Conservation (phyloP, 257 asterid genomes). For the Coffea canephora region DNA sequence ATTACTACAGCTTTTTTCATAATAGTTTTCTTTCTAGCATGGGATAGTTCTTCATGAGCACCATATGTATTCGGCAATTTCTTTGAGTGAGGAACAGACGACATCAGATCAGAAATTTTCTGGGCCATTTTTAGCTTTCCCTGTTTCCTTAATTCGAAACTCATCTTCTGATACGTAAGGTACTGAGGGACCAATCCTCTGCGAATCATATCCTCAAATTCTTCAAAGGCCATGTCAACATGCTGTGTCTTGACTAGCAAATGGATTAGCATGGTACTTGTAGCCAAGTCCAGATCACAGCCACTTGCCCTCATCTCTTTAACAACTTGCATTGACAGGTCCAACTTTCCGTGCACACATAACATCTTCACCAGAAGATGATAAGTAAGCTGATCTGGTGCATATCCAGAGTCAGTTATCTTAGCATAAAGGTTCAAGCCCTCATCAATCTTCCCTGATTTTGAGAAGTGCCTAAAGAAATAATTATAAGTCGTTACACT, state of each 20-base stretch:
- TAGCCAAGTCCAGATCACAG: slow-evolving; percentile 73
- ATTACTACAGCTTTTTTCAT: slow-evolving; percentile 62
- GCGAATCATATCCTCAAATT: slow-evolving; percentile 71
- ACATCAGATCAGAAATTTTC: slow-evolving; percentile 60
- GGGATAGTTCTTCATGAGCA: slow-evolving; percentile 30
- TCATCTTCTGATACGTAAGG: slow-evolving; percentile 62
- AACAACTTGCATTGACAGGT: slow-evolving; percentile 36
- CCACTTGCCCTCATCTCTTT: slow-evolving; percentile 75
- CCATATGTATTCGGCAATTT: slow-evolving; percentile 69
- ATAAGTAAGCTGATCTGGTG: slow-evolving; percentile 62
- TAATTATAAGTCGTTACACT: slow-evolving; percentile 65
- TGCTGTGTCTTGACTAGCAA: slow-evolving; percentile 48
- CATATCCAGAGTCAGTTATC: slow-evolving; percentile 58
- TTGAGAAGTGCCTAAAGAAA: slow-evolving; percentile 67
- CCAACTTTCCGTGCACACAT: slow-evolving; percentile 56
- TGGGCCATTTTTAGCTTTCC: slow-evolving; percentile 49
- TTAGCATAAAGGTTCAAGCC: slow-evolving; percentile 68
- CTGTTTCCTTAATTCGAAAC: slow-evolving; percentile 45
- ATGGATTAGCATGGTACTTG: slow-evolving; percentile 77
- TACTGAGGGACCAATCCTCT: slow-evolving; percentile 87
- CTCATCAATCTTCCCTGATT: slow-evolving; percentile 51
- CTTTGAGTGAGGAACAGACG: slow-evolving; percentile 60
- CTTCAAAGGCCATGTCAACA: slow-evolving; percentile 56
- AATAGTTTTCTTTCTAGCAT: slow-evolving; percentile 44
- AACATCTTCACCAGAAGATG: slow-evolving; percentile 77